Conservation (phyloP, 768 basidiomycete species). For the Aureoboletus auriporus region DNA sequence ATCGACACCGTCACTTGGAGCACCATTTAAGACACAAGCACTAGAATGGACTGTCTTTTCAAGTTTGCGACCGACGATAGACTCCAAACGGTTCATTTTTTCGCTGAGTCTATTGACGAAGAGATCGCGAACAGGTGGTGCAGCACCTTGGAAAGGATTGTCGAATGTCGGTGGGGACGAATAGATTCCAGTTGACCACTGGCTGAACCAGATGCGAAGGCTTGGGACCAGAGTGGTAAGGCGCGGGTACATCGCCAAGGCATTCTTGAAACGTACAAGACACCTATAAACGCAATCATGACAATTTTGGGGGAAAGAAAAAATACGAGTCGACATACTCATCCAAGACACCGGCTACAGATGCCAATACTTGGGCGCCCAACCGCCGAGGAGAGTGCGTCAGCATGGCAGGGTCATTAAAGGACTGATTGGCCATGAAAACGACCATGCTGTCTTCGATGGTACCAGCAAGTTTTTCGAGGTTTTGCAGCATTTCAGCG, state of each 20-base stretch:
- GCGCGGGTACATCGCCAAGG: constrained; percentile 42
- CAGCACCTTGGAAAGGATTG: constrained; percentile 35
- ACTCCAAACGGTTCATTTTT: constrained; percentile 28
- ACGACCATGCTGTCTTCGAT: constrained; percentile 39
- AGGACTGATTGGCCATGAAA: constrained; percentile 31
- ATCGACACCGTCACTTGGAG: constrained; percentile 33
- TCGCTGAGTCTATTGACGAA: constrained; percentile 31
- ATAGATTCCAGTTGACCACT: constrained; percentile 44
- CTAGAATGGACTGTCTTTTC: neutral
- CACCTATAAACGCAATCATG: constrained; percentile 34
- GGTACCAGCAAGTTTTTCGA: constrained; percentile 37
- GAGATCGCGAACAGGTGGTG: constrained; percentile 33
- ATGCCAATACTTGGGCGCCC: constrained; percentile 42
- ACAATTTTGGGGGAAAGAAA: constrained; percentile 12
- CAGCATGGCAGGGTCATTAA: constrained; percentile 22
- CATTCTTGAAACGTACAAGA: constrained; percentile 56
- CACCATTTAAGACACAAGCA: neutral
- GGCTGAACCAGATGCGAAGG: constrained; percentile 43
- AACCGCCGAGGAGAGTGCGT: constrained; percentile 21
- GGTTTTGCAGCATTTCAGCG: constrained; percentile 41
- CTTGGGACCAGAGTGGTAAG: constrained; percentile 39
- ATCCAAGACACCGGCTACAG: constrained; percentile 44
- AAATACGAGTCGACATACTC: constrained; percentile 38
- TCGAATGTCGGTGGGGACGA: constrained; percentile 39
- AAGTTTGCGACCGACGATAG: constrained; percentile 52